These are phyloP conservation scores for Chlorophyllum brunneum DNA, from an alignment of 768 basidiomycete genomes.

Conservation along the genomic window DNA sequence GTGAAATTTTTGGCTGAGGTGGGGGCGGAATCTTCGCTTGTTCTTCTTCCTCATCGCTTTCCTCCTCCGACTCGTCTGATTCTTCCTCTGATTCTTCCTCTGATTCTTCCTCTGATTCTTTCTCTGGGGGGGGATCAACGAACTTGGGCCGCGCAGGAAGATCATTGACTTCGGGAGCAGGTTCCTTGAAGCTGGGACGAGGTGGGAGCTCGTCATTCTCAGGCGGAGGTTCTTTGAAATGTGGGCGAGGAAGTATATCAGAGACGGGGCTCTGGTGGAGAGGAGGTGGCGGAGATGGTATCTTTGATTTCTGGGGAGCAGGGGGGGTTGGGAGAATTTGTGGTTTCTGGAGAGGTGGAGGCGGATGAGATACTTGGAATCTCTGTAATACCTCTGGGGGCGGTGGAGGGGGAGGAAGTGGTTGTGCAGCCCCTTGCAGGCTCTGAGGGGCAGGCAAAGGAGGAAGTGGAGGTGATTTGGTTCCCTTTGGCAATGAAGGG, in stretches of 20 bases:
- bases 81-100: conserved; percentile 14
- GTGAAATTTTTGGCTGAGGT: conserved; percentile 6
- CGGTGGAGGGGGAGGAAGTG: conserved; percentile 26
- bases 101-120: conserved; percentile 12
- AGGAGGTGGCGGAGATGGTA: conserved; percentile 28
- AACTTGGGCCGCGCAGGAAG: conserved; percentile 10
- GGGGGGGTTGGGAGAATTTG: conserved; percentile 16
- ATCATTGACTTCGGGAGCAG: conserved; percentile 10
- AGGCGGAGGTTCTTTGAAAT: conserved; percentile 62
- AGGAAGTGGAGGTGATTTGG: conserved; percentile 27
- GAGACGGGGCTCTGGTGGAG: conserved; percentile 11
- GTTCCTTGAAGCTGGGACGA: conserved; percentile 33
- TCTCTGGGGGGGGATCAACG: conserved; percentile 7
- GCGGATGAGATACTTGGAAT: conserved; percentile 22
- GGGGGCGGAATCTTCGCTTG: background rate
- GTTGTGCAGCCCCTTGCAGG: conserved; percentile 15
- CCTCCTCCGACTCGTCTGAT: conserved; percentile 6
- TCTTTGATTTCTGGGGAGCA: conserved; percentile 26
- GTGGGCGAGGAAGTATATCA: conserved; percentile 22
- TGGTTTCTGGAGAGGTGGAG: conserved; percentile 19
- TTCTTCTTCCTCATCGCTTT: conserved; percentile 6
- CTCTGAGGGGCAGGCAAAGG: conserved; percentile 28
- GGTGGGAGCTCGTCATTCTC: conserved; percentile 47
- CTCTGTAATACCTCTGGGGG: conserved; percentile 21
- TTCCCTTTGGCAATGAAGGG: conserved; percentile 34